These are phyloP conservation scores for Incumbomyces delicatus DNA, from an alignment of 2,329 filamentous ascomycete genomes.

Conservation along the genomic window DNA sequence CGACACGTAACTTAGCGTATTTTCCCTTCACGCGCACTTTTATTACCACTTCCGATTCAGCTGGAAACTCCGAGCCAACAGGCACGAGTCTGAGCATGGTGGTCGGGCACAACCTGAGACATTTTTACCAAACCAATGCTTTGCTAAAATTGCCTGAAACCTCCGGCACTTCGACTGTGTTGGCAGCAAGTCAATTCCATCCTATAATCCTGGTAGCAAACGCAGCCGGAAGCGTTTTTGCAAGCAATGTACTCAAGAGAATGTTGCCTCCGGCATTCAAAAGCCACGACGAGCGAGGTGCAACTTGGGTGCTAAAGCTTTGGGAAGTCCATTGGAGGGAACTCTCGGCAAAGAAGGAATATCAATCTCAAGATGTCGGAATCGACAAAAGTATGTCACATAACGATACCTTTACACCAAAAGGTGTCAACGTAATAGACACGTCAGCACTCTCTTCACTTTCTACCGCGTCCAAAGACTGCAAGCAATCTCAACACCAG, in stretches of 20 bases:
- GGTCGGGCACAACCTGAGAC: constrained; percentile 15
- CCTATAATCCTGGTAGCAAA: constrained; percentile 45
- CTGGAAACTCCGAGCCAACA: constrained; percentile 10
- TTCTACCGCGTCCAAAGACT: background rate
- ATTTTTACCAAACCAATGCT: constrained; percentile 30
- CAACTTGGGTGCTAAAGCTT: constrained; percentile 46
- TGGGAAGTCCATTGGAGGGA: constrained; percentile 47
- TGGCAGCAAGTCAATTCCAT: constrained; percentile 35
- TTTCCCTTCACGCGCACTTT: constrained; percentile 47
- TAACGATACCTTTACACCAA: background rate
- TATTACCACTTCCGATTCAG: constrained; percentile 23
- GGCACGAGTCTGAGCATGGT: constrained; percentile 11
- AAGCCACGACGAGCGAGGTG: constrained; percentile 33
- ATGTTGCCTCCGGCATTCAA: constrained; percentile 27
- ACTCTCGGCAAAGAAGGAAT: background rate
- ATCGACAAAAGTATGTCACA: constrained; percentile 29
- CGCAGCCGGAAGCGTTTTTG: constrained; percentile 41
- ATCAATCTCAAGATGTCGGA: constrained; percentile 24
- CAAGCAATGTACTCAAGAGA: constrained; percentile 43
- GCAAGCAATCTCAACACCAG: background rate
- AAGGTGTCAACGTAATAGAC: background rate
- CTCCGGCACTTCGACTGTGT: constrained; percentile 26
- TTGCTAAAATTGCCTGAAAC: constrained; percentile 37
- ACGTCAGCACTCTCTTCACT: background rate
- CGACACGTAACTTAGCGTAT: constrained; percentile 42